These are phyloP conservation scores for Umbelopsis sp. DNA, from an alignment of 192 early-diverging fungal species.

Conservation along the genomic window DNA sequence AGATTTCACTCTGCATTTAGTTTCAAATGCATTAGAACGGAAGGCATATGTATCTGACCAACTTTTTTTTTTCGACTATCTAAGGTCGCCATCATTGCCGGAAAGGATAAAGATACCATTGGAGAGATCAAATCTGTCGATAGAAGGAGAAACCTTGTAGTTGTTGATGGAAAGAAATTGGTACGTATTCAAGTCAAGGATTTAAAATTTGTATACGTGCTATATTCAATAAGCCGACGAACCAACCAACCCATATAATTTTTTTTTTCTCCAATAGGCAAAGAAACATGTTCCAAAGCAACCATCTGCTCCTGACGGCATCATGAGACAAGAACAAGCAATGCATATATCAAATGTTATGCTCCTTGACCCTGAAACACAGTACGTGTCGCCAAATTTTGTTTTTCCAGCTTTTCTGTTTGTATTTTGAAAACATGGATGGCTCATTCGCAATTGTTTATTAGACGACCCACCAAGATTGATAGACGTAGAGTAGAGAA, in stretches of 20 bases:
- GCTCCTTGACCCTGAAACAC: slow-evolving; percentile 45
- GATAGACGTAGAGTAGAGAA: slow-evolving; percentile 33
- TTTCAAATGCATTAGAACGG: not conserved
- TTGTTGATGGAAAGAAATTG: slow-evolving; percentile 44
- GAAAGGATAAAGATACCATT: slow-evolving; percentile 43
- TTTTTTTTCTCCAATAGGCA: slow-evolving; percentile 15
- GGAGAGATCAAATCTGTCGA: slow-evolving; percentile 41
- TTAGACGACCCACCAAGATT: slow-evolving; percentile 30
- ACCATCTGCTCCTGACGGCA: slow-evolving; percentile 39
- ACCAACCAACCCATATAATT: not conserved
- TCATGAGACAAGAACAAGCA: slow-evolving; percentile 36
- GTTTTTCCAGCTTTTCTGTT: not conserved
- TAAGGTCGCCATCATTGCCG: slow-evolving; percentile 44
- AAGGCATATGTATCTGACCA: not conserved
- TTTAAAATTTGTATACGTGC: too few species aligned
- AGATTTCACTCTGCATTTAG: too few species aligned
- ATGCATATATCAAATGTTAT: slow-evolving; percentile 53
- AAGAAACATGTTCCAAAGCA: slow-evolving; percentile 45
- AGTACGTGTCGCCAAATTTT: slow-evolving; percentile 28
- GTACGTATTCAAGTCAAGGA: not conserved
- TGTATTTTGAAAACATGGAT: not conserved
- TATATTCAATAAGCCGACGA: too few species aligned
- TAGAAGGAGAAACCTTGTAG: slow-evolving; percentile 32
- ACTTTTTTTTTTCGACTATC: not conserved
- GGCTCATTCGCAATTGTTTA: slow-evolving; percentile 4